These are phyloP conservation scores for Aegilops sharonensis DNA, from an alignment of 176 grass and related monocot species.

Conservation along the genomic window DNA sequence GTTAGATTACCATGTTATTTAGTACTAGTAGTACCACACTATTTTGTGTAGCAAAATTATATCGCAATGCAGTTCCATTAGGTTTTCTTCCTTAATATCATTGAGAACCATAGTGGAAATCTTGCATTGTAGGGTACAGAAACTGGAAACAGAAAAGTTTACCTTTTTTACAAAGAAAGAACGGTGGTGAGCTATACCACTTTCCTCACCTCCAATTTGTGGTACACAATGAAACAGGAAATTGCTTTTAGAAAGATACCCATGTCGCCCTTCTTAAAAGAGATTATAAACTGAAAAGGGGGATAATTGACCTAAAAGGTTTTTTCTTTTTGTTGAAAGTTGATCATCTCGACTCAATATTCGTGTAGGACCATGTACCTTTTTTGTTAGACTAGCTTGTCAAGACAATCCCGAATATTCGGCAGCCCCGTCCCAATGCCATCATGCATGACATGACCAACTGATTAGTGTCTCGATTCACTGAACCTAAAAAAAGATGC, in stretches of 20 bases:
- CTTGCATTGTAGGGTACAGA: no score
- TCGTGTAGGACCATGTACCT: neutral
- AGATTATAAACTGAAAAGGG: neutral
- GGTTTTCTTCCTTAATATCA: no score
- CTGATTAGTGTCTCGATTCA: neutral
- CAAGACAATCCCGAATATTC: neutral
- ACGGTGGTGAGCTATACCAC: no score
- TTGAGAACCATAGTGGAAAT: no score
- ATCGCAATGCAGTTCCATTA: no score
- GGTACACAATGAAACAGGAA: neutral
- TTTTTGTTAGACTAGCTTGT: neutral
- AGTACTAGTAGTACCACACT: no score
- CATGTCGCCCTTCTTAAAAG: neutral
- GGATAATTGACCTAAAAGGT: neutral
- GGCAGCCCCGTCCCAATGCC: neutral
- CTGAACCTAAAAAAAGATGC: neutral
- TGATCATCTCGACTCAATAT: neutral
- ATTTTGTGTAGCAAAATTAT: no score
- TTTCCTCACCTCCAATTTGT: neutral
- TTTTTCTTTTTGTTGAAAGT: neutral
- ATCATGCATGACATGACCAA: constrained; percentile 24
- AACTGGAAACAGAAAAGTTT: no score
- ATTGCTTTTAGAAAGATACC: neutral
- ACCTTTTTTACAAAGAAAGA: no score
- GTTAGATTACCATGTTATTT: no score